Conservation (phyloP, 2,329 filamentous ascomycete species). For the Fusarium sp. region DNA sequence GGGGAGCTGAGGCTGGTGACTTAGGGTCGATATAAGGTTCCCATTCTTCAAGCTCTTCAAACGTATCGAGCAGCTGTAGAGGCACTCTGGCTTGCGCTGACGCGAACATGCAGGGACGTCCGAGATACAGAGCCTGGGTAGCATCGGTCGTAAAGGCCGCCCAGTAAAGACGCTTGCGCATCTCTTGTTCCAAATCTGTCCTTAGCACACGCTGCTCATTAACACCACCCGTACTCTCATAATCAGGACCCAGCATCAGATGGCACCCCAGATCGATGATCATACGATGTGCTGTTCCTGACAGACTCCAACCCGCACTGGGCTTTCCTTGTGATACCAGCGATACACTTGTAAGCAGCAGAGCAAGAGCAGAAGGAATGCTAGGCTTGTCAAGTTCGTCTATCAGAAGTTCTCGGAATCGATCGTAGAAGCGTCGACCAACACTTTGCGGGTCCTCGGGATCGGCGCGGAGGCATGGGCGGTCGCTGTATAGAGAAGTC, state of each 20-base stretch:
- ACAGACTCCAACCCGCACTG: slow-evolving; percentile 51
- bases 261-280: slow-evolving; percentile 53
- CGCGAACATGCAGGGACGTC: slow-evolving; percentile 48
- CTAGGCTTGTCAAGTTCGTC: slow-evolving; percentile 49
- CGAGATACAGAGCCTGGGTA: slow-evolving; percentile 49
- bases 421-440: slow-evolving; percentile 52
- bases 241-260: slow-evolving; percentile 46
- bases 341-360: slow-evolving; percentile 49
- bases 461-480: slow-evolving; percentile 48
- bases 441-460: slow-evolving; percentile 49
- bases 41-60: slow-evolving; percentile 51
- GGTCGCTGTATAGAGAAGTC: slow-evolving; percentile 53
- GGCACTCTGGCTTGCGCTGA: slow-evolving; percentile 49
- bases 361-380: slow-evolving; percentile 52
- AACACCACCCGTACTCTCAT: slow-evolving; percentile 41
- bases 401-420: slow-evolving; percentile 51
- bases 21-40: slow-evolving; percentile 47
- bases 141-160: slow-evolving; percentile 50
- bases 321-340: slow-evolving; percentile 49
- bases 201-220: slow-evolving; percentile 43
- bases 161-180: slow-evolving; percentile 51
- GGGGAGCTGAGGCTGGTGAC: slow-evolving; percentile 41
- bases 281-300: slow-evolving; percentile 53
- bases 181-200: slow-evolving; percentile 48
- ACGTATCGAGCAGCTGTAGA: slow-evolving; percentile 47